Conservation (phyloP, 164 flowering plant species). For the Euptelea pleiosperma region DNA sequence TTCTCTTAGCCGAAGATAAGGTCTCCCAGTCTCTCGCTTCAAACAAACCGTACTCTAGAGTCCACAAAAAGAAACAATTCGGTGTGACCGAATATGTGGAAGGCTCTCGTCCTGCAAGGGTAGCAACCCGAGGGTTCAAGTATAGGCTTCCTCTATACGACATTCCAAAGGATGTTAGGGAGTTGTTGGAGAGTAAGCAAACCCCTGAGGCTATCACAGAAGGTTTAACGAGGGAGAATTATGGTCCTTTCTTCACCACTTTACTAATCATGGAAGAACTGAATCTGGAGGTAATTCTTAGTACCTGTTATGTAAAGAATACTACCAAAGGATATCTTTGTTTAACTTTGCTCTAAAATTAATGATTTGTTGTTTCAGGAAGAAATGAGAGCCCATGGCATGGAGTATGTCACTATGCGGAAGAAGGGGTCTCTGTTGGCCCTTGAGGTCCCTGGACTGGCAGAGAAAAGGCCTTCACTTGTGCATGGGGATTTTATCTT, state of each 20-base stretch:
- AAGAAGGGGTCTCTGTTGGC: slow-evolving; percentile 44
- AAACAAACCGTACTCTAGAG: slow-evolving; percentile 51
- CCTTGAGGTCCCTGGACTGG: slow-evolving; percentile 88
- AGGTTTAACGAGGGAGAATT: slow-evolving; percentile 50
- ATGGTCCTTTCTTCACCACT: slow-evolving; percentile 51
- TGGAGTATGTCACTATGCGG: slow-evolving; percentile 65
- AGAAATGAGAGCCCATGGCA: slow-evolving; percentile 70
- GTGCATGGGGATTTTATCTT: slow-evolving; percentile 66
- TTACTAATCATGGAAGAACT: slow-evolving; percentile 80
- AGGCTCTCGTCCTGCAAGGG: slow-evolving; percentile 49
- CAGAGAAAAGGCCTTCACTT: slow-evolving; percentile 95
- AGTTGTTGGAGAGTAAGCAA: slow-evolving; percentile 43
- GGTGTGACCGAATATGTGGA: slow-evolving; percentile 34
- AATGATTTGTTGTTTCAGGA: slow-evolving; percentile 44
- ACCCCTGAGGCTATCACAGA: slow-evolving; percentile 51
- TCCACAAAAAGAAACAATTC: slow-evolving; percentile 32
- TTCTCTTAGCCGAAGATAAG: slow-evolving; percentile 74
- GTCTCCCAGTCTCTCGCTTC: slow-evolving; percentile 62
- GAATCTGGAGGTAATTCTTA: slow-evolving; percentile 62
- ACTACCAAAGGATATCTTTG: neutral
- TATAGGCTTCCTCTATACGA: slow-evolving; percentile 46
- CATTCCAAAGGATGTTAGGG: slow-evolving; percentile 56
- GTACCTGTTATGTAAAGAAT: neutral
- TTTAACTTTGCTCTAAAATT: slow-evolving; percentile 1
- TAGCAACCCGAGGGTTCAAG: slow-evolving; percentile 15